Base-by-base conservation (phyloP, 1,284 basidiomycete genomes). In the Phylloboletellus chloephorus region DNA sequence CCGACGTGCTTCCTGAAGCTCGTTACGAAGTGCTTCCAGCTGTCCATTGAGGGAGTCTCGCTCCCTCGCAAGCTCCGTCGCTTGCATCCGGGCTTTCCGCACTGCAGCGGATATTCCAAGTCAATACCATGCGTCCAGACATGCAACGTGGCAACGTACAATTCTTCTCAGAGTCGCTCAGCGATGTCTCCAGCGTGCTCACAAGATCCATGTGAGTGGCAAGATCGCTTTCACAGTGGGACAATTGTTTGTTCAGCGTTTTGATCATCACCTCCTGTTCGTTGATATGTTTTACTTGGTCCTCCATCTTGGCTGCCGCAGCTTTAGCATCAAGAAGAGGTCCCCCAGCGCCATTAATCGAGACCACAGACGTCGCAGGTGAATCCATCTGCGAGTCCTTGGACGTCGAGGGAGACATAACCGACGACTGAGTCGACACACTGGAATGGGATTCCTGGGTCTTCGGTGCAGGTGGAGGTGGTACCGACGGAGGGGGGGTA, bases 201-300 rank as follows among this genome's bases (percentile, higher is more conserved):
- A 93, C 89, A 42, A 94, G 76, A 60, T 95, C 89, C 74, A 92
- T 91, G 60, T 94, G 91, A 37, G 88, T 84, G 54, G 92, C 88
- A 45, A 95, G 70, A 63, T 95, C 91, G 47, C 75, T 80, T 65
- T 95, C 90, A 59, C 90, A 93, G 61, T 94, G 90, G 22, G 80
- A 80, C 40, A 96, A 65, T 65, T 93, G 90, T 65, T 93, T 91
- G 65, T 91, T 90, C 43, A 96, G 75, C 23, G 85, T 92, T 67
- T 88, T 87, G 68, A 95, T 91, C 85, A 88, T 89, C 36, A 74
- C 76, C 52, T 91, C 88, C 58, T 89, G 86, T 66, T 92, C 88
- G 20, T 81, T 84, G 33, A 91, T 69, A 38, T 78, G 78, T 56
- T 83, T 87, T 12, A 74, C 63, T 61, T 89, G 86, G 51, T 86